Base-by-base conservation (phyloP, 257 asterid species). In the Solanum virginianum region DNA sequence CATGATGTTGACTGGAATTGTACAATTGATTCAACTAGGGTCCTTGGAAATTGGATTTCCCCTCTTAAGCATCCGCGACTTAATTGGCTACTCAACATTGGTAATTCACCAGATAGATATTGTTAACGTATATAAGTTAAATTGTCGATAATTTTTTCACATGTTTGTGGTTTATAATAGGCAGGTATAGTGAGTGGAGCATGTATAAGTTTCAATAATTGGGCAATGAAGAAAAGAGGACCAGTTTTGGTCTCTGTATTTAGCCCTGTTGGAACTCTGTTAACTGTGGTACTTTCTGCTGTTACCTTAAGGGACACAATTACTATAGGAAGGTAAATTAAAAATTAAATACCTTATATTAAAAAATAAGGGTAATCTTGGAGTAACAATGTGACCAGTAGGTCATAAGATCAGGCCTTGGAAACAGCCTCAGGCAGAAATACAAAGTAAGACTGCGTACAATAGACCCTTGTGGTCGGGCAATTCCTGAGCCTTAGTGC, bases 211-310 rank as follows among this genome's bases (percentile, higher is more conserved):
- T 91, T 96, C 91, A 94, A 92, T 57, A 90, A 92, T 45, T 96
- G 99, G 99, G 98, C 98, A 56, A 92, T 96, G 97, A 92, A 92
- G 95, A 94, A 89, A 92, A 90, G 94, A 87, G 99, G 99, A 32
- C 99, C 99, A 32, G 96, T 96, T 7, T 81, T 96, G 87, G 99
- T 93, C 15, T 90, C 99, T 88, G 92, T 96, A 56, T 96, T 96
- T 86, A 94, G 92, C 57, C 99, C 98, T 32, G 93, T 94, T 55
- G 98, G 92, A 26, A 92, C 99, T 17, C 93, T 96, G 54, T 88
- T 96, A 77, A 89, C 98, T 1, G 89, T 94, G 17, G 29, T 92
- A 14, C 92, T 92, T 86, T 96, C 99, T 18, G 57, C 85, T 39
- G 43, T 91, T 59, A 89, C 92, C 55, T 86, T 94, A 26, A 94